Evolutionary conservation across 2,329 filamentous ascomycete species (phyloP).

Genomic region (Penicillium aurantiogriseum): DNA sequence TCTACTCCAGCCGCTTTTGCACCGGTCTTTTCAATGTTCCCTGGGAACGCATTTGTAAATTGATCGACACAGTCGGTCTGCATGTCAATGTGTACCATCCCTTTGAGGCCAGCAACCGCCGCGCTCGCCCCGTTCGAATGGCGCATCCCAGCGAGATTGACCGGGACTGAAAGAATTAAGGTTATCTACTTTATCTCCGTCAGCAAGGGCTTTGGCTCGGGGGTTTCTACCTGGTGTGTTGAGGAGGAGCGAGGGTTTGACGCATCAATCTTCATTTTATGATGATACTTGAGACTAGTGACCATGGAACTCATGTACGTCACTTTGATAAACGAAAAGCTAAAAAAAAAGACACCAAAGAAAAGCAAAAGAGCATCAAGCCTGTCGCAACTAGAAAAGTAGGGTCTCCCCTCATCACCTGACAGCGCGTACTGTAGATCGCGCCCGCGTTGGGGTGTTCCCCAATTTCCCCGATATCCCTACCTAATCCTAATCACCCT

Average conservation of each 20-base stretch:
- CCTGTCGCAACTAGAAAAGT: neutral
- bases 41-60: slow-evolving; percentile 51
- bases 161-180: neutral
- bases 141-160: neutral
- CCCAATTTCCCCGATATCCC: neutral
- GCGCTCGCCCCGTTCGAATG: neutral
- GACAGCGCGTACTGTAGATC: slow-evolving; percentile 22
- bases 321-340: neutral
- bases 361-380: neutral
- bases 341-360: neutral
- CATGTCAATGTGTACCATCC: slow-evolving; percentile 36
- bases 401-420: slow-evolving; percentile 17
- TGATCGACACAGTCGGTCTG: slow-evolving; percentile 43
- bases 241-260: neutral
- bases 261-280: neutral
- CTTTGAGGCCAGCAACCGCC: slow-evolving; percentile 4
- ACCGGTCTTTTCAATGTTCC: slow-evolving; percentile 56
- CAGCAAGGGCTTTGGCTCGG: neutral
- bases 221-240: neutral
- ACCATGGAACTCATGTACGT: neutral
- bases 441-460: slow-evolving; percentile 13
- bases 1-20: slow-evolving; percentile 58
- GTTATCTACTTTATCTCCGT: neutral
- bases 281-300: neutral
- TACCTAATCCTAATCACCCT: too few relatives aligned